phyloP scores from a whole-genome alignment of 2,329 filamentous ascomycete species.

The Neocatenulostroma microsporum region DNA sequence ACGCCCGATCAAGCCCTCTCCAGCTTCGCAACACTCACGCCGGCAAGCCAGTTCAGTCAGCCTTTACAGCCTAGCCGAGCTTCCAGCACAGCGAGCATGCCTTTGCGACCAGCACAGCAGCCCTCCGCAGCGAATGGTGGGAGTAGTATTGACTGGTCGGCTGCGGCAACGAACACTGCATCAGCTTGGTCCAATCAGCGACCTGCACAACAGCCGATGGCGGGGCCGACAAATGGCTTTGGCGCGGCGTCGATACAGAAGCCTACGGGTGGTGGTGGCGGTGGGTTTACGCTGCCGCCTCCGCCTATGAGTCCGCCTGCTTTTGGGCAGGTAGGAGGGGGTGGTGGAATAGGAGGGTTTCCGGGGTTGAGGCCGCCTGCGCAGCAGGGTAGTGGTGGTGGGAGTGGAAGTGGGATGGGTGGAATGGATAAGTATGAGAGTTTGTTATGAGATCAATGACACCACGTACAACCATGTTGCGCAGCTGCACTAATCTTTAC shows the following conservation, averaged over 20 bases:
- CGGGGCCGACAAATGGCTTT: too few relatives aligned
- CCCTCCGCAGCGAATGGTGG: constrained; percentile 19
- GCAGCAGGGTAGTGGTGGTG: constrained; percentile 31
- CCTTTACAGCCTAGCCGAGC: constrained; percentile 30
- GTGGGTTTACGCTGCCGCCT: constrained; percentile 19
- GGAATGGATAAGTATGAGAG: constrained; percentile 63
- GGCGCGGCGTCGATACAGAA: constrained; percentile 3
- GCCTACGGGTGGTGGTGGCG: constrained; percentile 1
- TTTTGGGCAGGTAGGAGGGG: constrained; percentile 29
- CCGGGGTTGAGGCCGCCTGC: too few relatives aligned
- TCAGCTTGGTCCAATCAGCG: neutral
- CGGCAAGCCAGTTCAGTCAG: constrained; percentile 32
- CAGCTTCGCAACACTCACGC: constrained; percentile 29
- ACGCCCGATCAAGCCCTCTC: constrained; percentile 30
- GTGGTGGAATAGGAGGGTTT: neutral
- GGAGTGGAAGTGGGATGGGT: constrained; percentile 15
- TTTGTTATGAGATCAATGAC: too few relatives aligned
- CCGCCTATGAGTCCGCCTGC: constrained; percentile 29
- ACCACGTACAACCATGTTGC: too few relatives aligned
- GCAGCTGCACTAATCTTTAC: too few relatives aligned
- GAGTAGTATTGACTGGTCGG: constrained; percentile 47
- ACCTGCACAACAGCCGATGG: too few relatives aligned
- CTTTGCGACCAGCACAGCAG: constrained; percentile 25
- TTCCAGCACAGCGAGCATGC: constrained; percentile 12
- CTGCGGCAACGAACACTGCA: constrained; percentile 22